Evolutionary conservation across 768 basidiomycete species (phyloP), one percentile per base, ranked within the genome.

Genomic region (Amanita pallidorosea): DNA sequence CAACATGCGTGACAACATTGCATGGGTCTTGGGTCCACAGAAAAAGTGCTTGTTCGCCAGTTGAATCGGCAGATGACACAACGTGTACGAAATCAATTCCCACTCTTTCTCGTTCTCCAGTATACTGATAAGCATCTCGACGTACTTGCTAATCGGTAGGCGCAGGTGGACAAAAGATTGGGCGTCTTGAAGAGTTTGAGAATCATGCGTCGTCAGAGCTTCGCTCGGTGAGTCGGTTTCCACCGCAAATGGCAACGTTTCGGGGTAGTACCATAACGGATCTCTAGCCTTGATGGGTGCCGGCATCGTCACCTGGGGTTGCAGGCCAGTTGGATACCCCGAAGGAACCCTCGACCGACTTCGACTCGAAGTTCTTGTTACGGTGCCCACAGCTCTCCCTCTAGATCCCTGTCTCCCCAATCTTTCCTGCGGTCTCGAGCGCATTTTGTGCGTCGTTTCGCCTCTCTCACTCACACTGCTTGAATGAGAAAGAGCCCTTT

Each of bases 11-110:
- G 79, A 70, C 18, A 94, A 75, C 8, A 77, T 75, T 12, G 61
- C 65, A n/a, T 81, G 72, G 25, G 86, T 81, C 46, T 80, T 80
- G 0, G 89, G 89, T 1, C 96, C 96, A 61, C 94, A 96, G 65
- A 96, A 94, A 47, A 97, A 74, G 59, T 98, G 92, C 64, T 97
- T 98, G 75, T 98, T 98, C 52, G 88, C 73, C 8, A 98, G 75
- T 61, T 98, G 93, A 7, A 81, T 74, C 1, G 96, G 94, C 0
- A 99, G 74, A 67, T 95, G 88, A 60, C 88, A 91, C 4, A 99
- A 73, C 4, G 93, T 72, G 60, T 96, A 98, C 2, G 92, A 91
- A 9, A 96, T 73, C 36, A 98, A 72, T 53, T 98, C 96, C 94
- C 95, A 98, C 54, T 83, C 88, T 42, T 72, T 77, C 58, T 93